Percentiles rank a stretch among this genome's conserved stretches.
phyloP scores from a whole-genome alignment of 2,329 filamentous ascomycete species.

The Tolypocladium pustulatum region DNA sequence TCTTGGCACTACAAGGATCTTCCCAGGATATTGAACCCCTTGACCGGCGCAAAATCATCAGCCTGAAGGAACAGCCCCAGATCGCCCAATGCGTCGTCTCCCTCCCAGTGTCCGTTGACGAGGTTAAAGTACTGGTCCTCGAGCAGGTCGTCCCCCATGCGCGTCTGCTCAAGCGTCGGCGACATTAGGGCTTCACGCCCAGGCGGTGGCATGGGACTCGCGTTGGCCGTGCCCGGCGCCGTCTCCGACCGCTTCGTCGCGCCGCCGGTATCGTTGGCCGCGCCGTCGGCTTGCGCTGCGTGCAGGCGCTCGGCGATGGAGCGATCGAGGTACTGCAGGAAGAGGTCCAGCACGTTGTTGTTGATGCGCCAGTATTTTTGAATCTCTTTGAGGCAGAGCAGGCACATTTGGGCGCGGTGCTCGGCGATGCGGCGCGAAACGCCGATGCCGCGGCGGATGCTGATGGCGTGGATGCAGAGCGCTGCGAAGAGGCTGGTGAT shows the following conservation, averaged over 20 bases:
- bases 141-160: constrained; percentile 14
- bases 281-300: constrained; percentile 8
- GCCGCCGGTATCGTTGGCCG: neutral
- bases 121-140: constrained; percentile 25
- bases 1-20: constrained; percentile 10
- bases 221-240: neutral
- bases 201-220: neutral
- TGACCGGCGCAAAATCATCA: constrained; percentile 17
- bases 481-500: constrained; percentile 27
- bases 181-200: constrained; percentile 1
- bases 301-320: constrained; percentile 24
- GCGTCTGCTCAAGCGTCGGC: constrained; percentile 6
- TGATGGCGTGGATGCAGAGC: constrained; percentile 26
- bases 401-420: constrained; percentile 25
- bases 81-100: constrained; percentile 22
- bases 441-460: constrained; percentile 20
- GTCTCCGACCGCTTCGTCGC: constrained; percentile 1
- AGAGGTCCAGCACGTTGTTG: constrained; percentile 26
- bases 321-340: constrained; percentile 25
- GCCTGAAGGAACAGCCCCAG: constrained; percentile 21
- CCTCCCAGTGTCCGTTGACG: constrained; percentile 23
- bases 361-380: constrained; percentile 30
- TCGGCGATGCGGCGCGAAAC: constrained; percentile 23
- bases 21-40: constrained; percentile 18
- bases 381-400: constrained; percentile 25